Evolutionary conservation across 2,329 filamentous ascomycete species (phyloP).

Genomic region (Arthrobotrys sphaeroides): DNA sequence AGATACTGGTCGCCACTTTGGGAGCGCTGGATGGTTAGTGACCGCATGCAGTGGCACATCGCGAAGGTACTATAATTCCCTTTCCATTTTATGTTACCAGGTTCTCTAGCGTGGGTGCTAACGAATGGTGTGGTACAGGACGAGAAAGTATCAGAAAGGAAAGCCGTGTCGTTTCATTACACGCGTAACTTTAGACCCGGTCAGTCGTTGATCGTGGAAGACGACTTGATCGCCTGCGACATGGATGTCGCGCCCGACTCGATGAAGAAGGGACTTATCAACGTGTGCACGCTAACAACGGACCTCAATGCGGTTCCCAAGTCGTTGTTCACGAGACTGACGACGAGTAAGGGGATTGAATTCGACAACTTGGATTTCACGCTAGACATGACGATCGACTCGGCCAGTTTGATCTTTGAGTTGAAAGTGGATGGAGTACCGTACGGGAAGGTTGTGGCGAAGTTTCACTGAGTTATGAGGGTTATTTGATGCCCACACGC

Average conservation of each 20-base stretch:
- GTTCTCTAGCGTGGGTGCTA: no score
- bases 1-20: conserved; percentile 81
- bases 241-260: conserved; percentile 72
- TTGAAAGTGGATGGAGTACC: conserved; percentile 79
- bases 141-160: conserved; percentile 76
- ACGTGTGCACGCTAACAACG: conserved; percentile 82
- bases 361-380: conserved; percentile 86
- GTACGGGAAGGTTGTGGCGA: conserved; percentile 79
- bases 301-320: conserved; percentile 79
- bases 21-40: conserved; percentile 84
- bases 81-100: neutral
- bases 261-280: conserved; percentile 71
- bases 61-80: conserved; percentile 66
- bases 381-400: conserved; percentile 83
- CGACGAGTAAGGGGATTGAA: conserved; percentile 80
- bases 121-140: conserved; percentile 65
- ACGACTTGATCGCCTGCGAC: conserved; percentile 81
- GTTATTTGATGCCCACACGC: neutral
- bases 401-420: conserved; percentile 78
- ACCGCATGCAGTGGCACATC: conserved; percentile 87
- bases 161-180: conserved; percentile 83
- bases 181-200: conserved; percentile 83
- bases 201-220: conserved; percentile 79
- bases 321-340: conserved; percentile 76
- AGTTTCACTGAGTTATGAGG: conserved; percentile 72